Conservation (phyloP, 2,329 filamentous ascomycete genomes). For the Ustulina deusta region DNA sequence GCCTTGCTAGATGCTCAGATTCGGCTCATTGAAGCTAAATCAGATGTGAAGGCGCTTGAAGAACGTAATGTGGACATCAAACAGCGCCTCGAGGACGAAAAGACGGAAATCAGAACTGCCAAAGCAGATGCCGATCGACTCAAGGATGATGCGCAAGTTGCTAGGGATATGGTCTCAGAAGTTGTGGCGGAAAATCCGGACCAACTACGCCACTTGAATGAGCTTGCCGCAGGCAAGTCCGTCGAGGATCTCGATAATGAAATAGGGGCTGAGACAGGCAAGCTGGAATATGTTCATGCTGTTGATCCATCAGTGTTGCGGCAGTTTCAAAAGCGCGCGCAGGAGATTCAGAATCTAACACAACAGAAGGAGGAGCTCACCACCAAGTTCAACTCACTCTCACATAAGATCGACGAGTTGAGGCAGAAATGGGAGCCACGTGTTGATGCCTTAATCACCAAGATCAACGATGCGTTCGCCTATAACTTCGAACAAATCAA, state of each 20-base stretch:
- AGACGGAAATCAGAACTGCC: slow-evolving; percentile 54
- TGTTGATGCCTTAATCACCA: slow-evolving; percentile 79
- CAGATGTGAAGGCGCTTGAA: slow-evolving; percentile 78
- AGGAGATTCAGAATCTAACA: slow-evolving; percentile 75
- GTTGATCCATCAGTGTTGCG: slow-evolving; percentile 80
- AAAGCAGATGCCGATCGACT: slow-evolving; percentile 56
- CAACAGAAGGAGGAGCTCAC: slow-evolving; percentile 67
- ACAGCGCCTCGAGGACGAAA: slow-evolving; percentile 61
- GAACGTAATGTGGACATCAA: slow-evolving; percentile 72
- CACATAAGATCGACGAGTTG: slow-evolving; percentile 71
- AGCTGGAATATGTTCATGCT: slow-evolving; percentile 82
- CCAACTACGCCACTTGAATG: slow-evolving; percentile 56
- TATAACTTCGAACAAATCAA: slow-evolving; percentile 95
- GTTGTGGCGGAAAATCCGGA: slow-evolving; percentile 56
- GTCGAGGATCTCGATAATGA: slow-evolving; percentile 76
- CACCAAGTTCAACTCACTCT: slow-evolving; percentile 66
- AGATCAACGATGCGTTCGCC: slow-evolving; percentile 90
- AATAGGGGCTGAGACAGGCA: slow-evolving; percentile 78
- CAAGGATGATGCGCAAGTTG: slow-evolving; percentile 52
- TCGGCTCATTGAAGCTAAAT: slow-evolving; percentile 81
- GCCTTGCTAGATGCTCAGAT: slow-evolving; percentile 77
- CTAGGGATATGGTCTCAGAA: slow-evolving; percentile 55
- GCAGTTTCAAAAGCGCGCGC: slow-evolving; percentile 80
- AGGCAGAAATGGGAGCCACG: slow-evolving; percentile 83
- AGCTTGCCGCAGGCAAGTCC: slow-evolving; percentile 62